Conservation (phyloP, 495 filamentous ascomycete species). For the Penicillium coffeae region DNA sequence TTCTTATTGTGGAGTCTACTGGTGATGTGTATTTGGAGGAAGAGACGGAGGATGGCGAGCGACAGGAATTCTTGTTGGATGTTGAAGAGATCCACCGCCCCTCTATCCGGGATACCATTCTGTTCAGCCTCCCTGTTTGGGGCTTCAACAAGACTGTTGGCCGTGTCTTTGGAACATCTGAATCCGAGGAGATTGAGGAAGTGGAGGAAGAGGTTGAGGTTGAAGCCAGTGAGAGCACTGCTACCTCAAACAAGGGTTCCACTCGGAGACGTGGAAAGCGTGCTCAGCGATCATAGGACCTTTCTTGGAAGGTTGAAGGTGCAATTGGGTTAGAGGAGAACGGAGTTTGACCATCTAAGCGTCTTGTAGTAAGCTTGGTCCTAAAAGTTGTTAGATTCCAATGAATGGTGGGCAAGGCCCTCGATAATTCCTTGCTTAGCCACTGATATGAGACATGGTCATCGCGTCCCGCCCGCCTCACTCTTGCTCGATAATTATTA, state of each 20-base stretch:
- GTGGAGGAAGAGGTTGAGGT: background rate
- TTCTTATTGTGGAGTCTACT: slow-evolving; percentile 83
- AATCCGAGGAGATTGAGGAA: slow-evolving; percentile 6
- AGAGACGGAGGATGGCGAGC: slow-evolving; percentile 77
- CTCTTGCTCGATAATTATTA: too few species aligned
- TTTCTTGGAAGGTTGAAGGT: background rate
- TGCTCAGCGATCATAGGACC: slow-evolving; percentile 28
- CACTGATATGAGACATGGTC: background rate
- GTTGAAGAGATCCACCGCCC: slow-evolving; percentile 63
- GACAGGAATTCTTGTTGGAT: slow-evolving; percentile 79
- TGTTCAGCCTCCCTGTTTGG: slow-evolving; percentile 67
- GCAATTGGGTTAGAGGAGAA: background rate
- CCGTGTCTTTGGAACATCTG: slow-evolving; percentile 40
- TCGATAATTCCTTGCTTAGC: background rate
- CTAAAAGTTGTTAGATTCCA: background rate
- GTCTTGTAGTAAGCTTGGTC: background rate
- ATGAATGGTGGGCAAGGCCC: background rate
- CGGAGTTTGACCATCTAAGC: background rate
- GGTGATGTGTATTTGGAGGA: slow-evolving; percentile 93
- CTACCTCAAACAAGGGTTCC: slow-evolving; percentile 20
- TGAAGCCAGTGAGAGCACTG: slow-evolving; percentile 27
- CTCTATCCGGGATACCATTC: slow-evolving; percentile 63
- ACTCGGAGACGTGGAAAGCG: slow-evolving; percentile 32
- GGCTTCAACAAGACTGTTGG: slow-evolving; percentile 55
- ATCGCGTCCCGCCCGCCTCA: background rate